Percentiles rank a stretch among this genome's conserved stretches.
These are phyloP conservation scores for Aspergillus spinulosporus DNA, from an alignment of 2,329 filamentous ascomycete genomes.

Conservation along the genomic window DNA sequence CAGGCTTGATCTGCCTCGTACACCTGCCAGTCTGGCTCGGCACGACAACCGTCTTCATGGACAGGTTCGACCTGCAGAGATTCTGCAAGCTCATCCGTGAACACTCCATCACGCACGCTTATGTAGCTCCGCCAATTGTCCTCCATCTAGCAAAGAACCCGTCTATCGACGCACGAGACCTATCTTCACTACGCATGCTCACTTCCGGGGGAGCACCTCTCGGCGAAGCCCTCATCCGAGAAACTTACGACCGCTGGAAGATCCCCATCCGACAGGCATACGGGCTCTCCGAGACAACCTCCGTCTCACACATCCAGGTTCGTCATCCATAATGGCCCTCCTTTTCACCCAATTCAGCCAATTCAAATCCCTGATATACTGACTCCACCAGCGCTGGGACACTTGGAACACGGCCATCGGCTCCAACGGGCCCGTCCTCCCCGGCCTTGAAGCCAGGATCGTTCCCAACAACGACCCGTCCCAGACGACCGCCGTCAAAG, in stretches of 20 bases:
- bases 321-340: too few species aligned
- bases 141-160: conserved; percentile 21
- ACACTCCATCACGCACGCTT: conserved; percentile 19
- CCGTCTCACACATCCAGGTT: conserved; percentile 21
- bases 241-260: conserved; percentile 13
- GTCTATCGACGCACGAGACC: conserved; percentile 13
- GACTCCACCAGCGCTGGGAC: conserved; percentile 17
- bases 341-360: background rate
- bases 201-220: conserved; percentile 24
- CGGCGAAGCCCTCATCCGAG: conserved; percentile 18
- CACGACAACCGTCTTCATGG: conserved; percentile 17
- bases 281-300: conserved; percentile 22
- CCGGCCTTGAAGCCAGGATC: conserved; percentile 15
- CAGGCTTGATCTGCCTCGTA: conserved; percentile 22
- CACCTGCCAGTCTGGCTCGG: conserved; percentile 20
- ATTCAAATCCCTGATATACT: background rate
- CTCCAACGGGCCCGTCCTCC: conserved; percentile 21
- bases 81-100: conserved; percentile 16
- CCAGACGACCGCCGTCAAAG: background rate
- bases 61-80: conserved; percentile 18
- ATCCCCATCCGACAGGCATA: conserved; percentile 24
- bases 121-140: conserved; percentile 23
- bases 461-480: background rate
- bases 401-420: conserved; percentile 19
- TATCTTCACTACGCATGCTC: conserved; percentile 23